A percentile compares a stretch with the other conserved stretches of the same genome.
Evolutionary conservation across 2,329 filamentous ascomycete genomes (phyloP).

Genomic region (Fusarium sp.): DNA sequence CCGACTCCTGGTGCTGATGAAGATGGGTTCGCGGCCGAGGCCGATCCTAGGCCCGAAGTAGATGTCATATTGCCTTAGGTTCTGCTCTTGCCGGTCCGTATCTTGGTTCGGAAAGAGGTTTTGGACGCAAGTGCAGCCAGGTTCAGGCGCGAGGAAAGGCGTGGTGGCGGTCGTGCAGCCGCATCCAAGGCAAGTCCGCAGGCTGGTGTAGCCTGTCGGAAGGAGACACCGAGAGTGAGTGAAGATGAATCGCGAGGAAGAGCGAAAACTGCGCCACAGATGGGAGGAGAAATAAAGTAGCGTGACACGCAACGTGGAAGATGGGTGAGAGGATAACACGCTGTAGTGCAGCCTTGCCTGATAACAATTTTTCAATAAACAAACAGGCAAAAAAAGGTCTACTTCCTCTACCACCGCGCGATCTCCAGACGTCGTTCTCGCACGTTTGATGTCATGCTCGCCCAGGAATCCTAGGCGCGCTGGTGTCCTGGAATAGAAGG

Average conservation of each 20-base stretch:
- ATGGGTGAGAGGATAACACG: background rate
- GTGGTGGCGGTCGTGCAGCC: conserved; percentile 46
- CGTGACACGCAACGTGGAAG: background rate
- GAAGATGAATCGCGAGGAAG: conserved; percentile 13
- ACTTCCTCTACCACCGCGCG: conserved; percentile 37
- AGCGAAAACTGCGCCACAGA: conserved; percentile 21
- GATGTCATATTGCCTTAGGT: conserved; percentile 43
- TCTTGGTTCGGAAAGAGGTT: conserved; percentile 6
- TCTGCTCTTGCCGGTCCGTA: conserved; percentile 16
- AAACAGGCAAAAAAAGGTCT: background rate
- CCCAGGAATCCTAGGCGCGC: conserved; percentile 27
- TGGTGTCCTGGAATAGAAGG: conserved; percentile 38
- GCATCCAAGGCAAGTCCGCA: conserved; percentile 48
- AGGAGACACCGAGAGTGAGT: conserved; percentile 23
- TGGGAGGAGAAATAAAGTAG: background rate
- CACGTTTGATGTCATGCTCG: conserved; percentile 49
- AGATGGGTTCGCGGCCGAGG: conserved; percentile 32
- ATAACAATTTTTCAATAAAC: conserved; percentile 1
- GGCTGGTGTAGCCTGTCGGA: conserved; percentile 40
- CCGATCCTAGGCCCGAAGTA: conserved; percentile 40
- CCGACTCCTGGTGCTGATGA: conserved; percentile 40
- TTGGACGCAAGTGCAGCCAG: conserved; percentile 32
- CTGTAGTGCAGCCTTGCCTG: background rate
- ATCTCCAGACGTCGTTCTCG: conserved; percentile 31
- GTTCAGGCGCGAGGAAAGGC: conserved; percentile 25